Conservation (phyloP, 2,329 filamentous ascomycete genomes). For the Aspergillus neotritici region DNA sequence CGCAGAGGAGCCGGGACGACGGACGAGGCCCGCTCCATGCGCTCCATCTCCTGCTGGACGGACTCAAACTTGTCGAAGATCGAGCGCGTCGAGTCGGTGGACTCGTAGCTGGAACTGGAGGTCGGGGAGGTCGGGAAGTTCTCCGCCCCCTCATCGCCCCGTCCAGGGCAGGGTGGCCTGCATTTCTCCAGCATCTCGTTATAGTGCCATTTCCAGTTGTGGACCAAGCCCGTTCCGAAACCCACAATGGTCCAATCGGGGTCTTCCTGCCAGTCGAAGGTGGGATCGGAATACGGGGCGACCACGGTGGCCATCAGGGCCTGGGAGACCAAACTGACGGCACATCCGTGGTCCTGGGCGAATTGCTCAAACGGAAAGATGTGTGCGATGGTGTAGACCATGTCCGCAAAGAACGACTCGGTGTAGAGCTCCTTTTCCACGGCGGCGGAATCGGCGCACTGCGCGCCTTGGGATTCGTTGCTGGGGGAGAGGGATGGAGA, state of each 20-base stretch:
- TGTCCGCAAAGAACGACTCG: slow-evolving; percentile 19
- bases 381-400: slow-evolving; percentile 16
- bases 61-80: no score
- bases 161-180: no score
- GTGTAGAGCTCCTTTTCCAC: slow-evolving; percentile 8
- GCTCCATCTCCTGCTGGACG: no score
- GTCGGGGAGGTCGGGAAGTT: no score
- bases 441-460: not conserved
- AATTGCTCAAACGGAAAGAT: slow-evolving; percentile 23
- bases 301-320: slow-evolving; percentile 18
- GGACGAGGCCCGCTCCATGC: no score
- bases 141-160: no score
- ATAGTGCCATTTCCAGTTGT: slow-evolving; percentile 5
- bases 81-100: no score
- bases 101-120: no score
- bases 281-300: slow-evolving; percentile 14
- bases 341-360: slow-evolving; percentile 19
- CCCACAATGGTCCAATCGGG: not conserved
- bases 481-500: not conserved
- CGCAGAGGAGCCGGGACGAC: no score
- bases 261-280: slow-evolving; percentile 4
- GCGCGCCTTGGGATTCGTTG: not conserved
- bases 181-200: not conserved
- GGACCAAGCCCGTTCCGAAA: slow-evolving; percentile 9
- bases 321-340: slow-evolving; percentile 12